phyloP scores from a whole-genome alignment of 2,329 filamentous ascomycete species.

The Alternaria gansuensis region DNA sequence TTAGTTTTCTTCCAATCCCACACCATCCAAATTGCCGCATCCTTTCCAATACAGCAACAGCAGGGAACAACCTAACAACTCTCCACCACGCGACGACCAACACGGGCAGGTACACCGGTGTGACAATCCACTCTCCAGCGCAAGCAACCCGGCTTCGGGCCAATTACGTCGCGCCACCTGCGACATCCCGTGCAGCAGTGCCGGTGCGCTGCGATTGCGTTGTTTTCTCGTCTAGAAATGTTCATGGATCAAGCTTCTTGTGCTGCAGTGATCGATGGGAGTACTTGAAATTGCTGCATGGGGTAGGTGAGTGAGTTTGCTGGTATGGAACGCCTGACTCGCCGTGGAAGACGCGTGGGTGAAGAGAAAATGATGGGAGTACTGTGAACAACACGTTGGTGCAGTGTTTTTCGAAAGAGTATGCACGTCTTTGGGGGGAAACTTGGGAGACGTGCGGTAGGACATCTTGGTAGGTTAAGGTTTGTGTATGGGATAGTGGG shows the following conservation, averaged over 20 bases:
- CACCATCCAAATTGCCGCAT: constrained; percentile 9
- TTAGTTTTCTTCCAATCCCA: constrained; percentile 6
- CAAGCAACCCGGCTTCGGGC: constrained; percentile 5
- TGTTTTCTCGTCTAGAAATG: constrained; percentile 7
- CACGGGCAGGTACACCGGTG: constrained; percentile 9
- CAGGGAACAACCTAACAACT: constrained; percentile 15
- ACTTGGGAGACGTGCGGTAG: no score
- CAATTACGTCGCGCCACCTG: constrained; percentile 20
- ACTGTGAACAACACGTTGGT: no score
- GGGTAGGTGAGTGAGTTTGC: not conserved
- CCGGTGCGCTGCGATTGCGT: constrained; percentile 2
- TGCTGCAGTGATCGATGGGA: constrained; percentile 6
- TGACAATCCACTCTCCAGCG: constrained; percentile 15
- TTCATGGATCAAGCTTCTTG: constrained; percentile 8
- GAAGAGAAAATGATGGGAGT: no score
- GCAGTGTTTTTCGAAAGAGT: no score
- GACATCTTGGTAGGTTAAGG: no score
- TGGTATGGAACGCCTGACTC: no score
- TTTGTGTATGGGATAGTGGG: no score
- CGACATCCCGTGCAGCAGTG: constrained; percentile 11
- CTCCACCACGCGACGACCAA: constrained; percentile 9
- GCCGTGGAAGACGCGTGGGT: no score
- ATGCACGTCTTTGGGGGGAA: no score
- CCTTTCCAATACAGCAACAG: constrained; percentile 4
- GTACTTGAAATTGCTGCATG: constrained; percentile 2